Percentiles rank a stretch among this genome's conserved stretches.
phyloP scores from a whole-genome alignment of 257 asterid species.

The Nyctanthes arbortristis region DNA sequence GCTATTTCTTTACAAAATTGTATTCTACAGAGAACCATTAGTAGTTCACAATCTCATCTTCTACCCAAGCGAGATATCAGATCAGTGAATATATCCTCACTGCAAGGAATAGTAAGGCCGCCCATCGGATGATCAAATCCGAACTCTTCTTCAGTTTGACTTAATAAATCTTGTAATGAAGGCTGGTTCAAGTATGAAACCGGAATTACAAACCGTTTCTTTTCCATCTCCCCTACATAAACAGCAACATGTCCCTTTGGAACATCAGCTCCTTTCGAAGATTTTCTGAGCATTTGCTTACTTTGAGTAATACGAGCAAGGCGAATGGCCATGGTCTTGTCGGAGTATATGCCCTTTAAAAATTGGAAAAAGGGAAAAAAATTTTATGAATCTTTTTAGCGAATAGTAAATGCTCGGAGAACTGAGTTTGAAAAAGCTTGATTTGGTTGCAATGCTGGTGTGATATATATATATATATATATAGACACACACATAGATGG shows the following conservation, averaged over 20 bases:
- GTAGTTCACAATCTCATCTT: background rate
- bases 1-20: background rate
- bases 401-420: too few species aligned
- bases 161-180: background rate
- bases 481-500: too few species aligned
- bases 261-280: too few species aligned
- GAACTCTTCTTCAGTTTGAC: background rate
- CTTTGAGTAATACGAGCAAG: too few species aligned
- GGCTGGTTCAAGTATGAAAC: constrained; percentile 2
- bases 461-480: too few species aligned
- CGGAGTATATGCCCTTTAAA: too few species aligned
- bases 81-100: constrained; percentile 1
- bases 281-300: too few species aligned
- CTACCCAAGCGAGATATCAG: background rate
- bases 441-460: too few species aligned
- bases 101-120: constrained; percentile 9
- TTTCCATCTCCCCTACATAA: background rate
- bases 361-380: background rate
- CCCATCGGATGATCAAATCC: constrained; percentile 1
- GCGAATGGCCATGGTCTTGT: too few species aligned
- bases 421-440: too few species aligned
- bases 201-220: background rate
- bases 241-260: background rate
- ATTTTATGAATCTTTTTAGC: too few species aligned
- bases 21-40: background rate